These are phyloP conservation scores for Acanthamoeba castellanii DNA, from an alignment of 208 protist genomes.

Conservation along the genomic window DNA sequence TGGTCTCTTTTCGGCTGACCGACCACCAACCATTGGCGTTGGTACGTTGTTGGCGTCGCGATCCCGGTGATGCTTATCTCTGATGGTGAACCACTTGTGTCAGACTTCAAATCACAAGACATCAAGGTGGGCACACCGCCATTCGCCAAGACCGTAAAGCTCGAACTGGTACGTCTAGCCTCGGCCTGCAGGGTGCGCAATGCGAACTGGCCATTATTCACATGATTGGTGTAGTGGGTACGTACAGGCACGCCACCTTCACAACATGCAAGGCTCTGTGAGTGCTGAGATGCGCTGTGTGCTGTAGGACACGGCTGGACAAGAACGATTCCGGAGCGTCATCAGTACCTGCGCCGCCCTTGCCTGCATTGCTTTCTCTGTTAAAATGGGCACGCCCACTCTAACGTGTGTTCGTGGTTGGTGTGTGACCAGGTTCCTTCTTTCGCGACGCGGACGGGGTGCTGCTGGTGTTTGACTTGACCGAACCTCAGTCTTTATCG, in stretches of 20 bases:
- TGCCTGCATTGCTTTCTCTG: neutral
- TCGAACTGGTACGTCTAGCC: neutral
- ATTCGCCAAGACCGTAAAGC: neutral
- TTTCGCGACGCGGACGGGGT: neutral
- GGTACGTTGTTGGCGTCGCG: neutral
- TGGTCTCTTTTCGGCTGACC: neutral
- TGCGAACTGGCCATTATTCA: too few relatives aligned
- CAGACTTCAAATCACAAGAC: slow-evolving; percentile 10
- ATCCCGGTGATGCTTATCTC: neutral
- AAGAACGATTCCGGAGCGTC: neutral
- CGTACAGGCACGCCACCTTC: neutral
- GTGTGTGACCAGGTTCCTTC: neutral
- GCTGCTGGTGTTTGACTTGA: slow-evolving; percentile 20
- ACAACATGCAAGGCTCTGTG: too few relatives aligned
- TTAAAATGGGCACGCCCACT: too few relatives aligned
- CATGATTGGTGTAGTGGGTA: neutral
- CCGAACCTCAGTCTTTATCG: neutral
- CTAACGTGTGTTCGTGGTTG: too few relatives aligned
- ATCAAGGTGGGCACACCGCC: neutral
- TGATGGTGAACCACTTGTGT: neutral
- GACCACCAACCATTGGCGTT: neutral
- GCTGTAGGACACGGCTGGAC: neutral
- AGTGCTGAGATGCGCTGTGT: neutral
- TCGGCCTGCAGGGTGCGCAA: neutral
- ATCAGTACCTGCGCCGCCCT: neutral